Evolutionary conservation across 768 basidiomycete genomes (phyloP).

Genomic region (Leccinellum luteum): DNA sequence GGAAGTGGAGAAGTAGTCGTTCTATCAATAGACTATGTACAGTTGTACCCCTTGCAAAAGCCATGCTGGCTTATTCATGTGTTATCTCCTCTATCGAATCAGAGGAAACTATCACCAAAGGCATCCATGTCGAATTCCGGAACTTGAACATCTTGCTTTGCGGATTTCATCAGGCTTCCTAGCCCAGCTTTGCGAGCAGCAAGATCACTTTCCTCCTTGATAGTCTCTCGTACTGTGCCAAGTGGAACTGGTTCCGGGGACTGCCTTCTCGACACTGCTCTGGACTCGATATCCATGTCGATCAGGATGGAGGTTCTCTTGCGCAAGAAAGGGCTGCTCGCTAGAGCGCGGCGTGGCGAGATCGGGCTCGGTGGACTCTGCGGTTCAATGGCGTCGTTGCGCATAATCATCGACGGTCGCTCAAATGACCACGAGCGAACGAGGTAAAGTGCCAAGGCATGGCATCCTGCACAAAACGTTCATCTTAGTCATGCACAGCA

Average conservation of each 20-base stretch:
- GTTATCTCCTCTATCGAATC: background rate
- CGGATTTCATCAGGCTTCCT: slow-evolving; percentile 86
- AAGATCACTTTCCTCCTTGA: slow-evolving; percentile 54
- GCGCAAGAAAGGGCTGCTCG: slow-evolving; percentile 51
- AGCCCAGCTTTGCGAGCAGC: slow-evolving; percentile 68
- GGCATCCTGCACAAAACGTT: slow-evolving; percentile 64
- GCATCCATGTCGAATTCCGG: slow-evolving; percentile 87
- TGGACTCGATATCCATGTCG: slow-evolving; percentile 78
- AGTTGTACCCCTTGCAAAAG: slow-evolving; percentile 12
- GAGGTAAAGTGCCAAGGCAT: slow-evolving; percentile 86
- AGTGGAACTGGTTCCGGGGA: slow-evolving; percentile 42
- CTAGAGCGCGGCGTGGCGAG: slow-evolving; percentile 44
- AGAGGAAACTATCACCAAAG: slow-evolving; percentile 46
- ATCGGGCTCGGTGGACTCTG: slow-evolving; percentile 42
- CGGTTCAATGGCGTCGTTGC: slow-evolving; percentile 5
- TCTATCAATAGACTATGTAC: slow-evolving; percentile 7
- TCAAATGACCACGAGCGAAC: slow-evolving; percentile 92
- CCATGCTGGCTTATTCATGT: slow-evolving; percentile 4
- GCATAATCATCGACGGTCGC: slow-evolving; percentile 53
- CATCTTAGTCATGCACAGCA: background rate
- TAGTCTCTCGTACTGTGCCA: slow-evolving; percentile 28
- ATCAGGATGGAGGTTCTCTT: slow-evolving; percentile 78
- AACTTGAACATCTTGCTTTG: slow-evolving; percentile 81
- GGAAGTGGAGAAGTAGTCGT: slow-evolving; percentile 49
- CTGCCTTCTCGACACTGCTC: slow-evolving; percentile 53